Percentiles rank a stretch among this genome's conserved stretches.
Conservation (phyloP, 1,284 basidiomycete species). For the Schizophyllum commune region DNA sequence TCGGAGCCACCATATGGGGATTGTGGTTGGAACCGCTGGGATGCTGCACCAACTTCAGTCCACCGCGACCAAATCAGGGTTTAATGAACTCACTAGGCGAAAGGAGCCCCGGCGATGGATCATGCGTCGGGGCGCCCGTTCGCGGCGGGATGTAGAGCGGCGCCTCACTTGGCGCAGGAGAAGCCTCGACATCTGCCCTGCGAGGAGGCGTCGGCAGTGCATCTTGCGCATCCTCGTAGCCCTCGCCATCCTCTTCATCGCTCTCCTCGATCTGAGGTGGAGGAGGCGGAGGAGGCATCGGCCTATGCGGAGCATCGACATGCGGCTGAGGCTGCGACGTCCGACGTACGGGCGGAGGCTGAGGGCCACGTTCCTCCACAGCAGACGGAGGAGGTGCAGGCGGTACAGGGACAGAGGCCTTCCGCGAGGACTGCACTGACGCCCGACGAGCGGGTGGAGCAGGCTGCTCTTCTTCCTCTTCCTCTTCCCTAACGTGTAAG, state of each 20-base stretch:
- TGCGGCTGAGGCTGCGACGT: neutral
- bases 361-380: neutral
- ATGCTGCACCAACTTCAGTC: too few species aligned
- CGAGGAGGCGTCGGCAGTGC: neutral
- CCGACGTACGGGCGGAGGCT: neutral
- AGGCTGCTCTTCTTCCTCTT: conserved; percentile 3
- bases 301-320: neutral
- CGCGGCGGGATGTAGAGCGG: neutral
- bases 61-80: too few species aligned
- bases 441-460: conserved; percentile 8
- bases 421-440: neutral
- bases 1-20: conserved; percentile 22
- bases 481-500: neutral
- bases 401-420: neutral
- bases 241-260: neutral
- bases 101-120: conserved; percentile 4
- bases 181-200: neutral
- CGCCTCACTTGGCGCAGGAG: conserved; percentile 8
- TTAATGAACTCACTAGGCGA: conserved; percentile 6
- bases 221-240: neutral
- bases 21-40: neutral
- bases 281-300: neutral
- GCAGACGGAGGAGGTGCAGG: neutral
- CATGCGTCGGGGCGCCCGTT: neutral
- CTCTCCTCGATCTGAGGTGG: neutral